Base-by-base conservation (phyloP, 352 stramenopile species). In the Phytopythium cucurbitacearum region DNA sequence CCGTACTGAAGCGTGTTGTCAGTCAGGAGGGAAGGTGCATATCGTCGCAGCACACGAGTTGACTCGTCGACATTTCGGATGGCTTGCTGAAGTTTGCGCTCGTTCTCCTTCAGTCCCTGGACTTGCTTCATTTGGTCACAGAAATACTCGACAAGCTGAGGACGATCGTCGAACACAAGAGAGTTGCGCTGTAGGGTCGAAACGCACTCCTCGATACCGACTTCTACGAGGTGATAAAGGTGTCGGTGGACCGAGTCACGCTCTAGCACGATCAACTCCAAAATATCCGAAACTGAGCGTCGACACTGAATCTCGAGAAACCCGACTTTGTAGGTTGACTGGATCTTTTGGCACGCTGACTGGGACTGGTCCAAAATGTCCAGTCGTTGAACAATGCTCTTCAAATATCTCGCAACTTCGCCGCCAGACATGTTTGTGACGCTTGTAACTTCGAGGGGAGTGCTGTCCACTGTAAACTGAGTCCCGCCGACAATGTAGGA, bases 241-340 rank as follows among this genome's bases (percentile, higher is more conserved):
- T 57, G 64, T 44, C 73, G 47, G 40, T 83, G 69, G 7, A 87
- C 40, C 5, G 45, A 49, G 13, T 71, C 64, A 7, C 80, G 69
- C 56, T 91, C 73, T 34, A 71, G 44, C 35, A 52, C 58, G 60
- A 89, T 84, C 3, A 79, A 48, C 4, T 91, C 76, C n/a, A 80
- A 50, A 40, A 89, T 73, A 33, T 89, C 77, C 5, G 63, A 69
- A 16, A 91, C 71, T 1, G 80, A 77, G 3, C 64, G 62, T 0
- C 76, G 76, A 36, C 80, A 91, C 37, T 89, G 77, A 50, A 91
- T 76, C 54, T 91, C 80, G 1, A 91, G 58, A 59, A 91, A 91
- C 7, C 76, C 76, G 7, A 89, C 73, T 48, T 76, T 87, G 76
- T 76, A 89, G 41, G 71, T 89, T 3, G 72, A 73, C 32, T 85